Evolutionary conservation across 2,329 filamentous ascomycete genomes (phyloP).

Genomic region (Aspergillus eucalypticola): DNA sequence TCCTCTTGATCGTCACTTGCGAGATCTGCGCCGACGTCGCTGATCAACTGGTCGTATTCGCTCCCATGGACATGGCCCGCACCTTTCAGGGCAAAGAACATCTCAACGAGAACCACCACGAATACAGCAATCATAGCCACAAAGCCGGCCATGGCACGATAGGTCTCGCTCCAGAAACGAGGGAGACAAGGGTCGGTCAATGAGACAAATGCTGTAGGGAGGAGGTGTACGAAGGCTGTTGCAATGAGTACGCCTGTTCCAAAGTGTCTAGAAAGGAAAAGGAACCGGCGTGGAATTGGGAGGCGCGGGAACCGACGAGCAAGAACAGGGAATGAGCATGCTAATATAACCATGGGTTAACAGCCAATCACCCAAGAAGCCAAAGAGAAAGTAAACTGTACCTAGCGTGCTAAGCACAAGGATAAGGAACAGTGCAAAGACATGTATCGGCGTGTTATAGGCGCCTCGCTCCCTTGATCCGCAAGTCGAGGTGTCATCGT

Average conservation of each 20-base stretch:
- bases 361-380: not conserved
- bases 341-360: slow-evolving; percentile 34
- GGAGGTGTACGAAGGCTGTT: slow-evolving; percentile 60
- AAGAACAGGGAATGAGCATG: slow-evolving; percentile 63
- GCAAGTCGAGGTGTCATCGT: slow-evolving; percentile 32
- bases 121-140: slow-evolving; percentile 82
- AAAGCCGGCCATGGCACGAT: slow-evolving; percentile 75
- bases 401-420: slow-evolving; percentile 53
- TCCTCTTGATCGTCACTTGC: slow-evolving; percentile 20
- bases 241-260: slow-evolving; percentile 60
- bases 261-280: slow-evolving; percentile 62
- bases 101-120: slow-evolving; percentile 80
- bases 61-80: slow-evolving; percentile 59
- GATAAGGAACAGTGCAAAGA: slow-evolving; percentile 68
- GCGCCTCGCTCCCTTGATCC: slow-evolving; percentile 37
- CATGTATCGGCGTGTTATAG: slow-evolving; percentile 68
- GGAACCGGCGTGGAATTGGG: slow-evolving; percentile 58
- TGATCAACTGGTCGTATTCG: slow-evolving; percentile 52
- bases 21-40: slow-evolving; percentile 26
- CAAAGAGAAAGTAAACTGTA: slow-evolving; percentile 21
- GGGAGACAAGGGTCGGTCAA: slow-evolving; percentile 69
- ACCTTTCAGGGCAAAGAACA: slow-evolving; percentile 76
- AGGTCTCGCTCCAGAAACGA: slow-evolving; percentile 75
- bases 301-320: slow-evolving; percentile 61
- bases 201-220: slow-evolving; percentile 63